Evolutionary conservation across 306 rosid species (phyloP).

Genomic region (Hippophae gyantsensis): DNA sequence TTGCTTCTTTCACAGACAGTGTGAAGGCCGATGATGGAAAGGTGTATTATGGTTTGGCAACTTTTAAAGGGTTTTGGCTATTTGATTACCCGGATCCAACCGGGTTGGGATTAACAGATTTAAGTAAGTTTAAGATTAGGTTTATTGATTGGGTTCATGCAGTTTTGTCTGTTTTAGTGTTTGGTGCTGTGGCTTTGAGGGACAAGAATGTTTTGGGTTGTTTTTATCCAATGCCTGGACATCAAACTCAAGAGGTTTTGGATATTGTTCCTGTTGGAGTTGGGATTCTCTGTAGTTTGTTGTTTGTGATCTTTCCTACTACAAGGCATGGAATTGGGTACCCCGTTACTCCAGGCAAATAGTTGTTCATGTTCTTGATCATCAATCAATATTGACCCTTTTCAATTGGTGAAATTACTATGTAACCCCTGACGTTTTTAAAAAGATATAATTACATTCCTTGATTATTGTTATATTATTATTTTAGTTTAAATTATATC

Average conservation of each 20-base stretch:
- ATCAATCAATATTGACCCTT: too few species aligned
- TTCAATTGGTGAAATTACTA: too few species aligned
- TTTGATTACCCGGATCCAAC: constrained; percentile 25
- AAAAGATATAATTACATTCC: too few species aligned
- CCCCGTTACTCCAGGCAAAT: constrained; percentile 19
- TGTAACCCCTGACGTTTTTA: too few species aligned
- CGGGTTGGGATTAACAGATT: constrained; percentile 28
- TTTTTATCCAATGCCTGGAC: constrained; percentile 41
- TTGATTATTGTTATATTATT: too few species aligned
- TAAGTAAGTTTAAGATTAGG: constrained; percentile 20
- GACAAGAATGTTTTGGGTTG: constrained; percentile 50
- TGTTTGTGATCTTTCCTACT: constrained; percentile 58
- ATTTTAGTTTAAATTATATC: too few species aligned
- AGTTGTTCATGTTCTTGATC: too few species aligned
- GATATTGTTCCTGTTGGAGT: constrained; percentile 60
- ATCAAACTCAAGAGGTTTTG: constrained; percentile 54
- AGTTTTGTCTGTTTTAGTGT: constrained; percentile 59
- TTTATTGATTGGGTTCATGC: constrained; percentile 56
- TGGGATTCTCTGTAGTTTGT: constrained; percentile 41
- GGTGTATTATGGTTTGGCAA: constrained; percentile 51
- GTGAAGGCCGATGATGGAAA: constrained; percentile 36
- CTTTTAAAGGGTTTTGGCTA: constrained; percentile 39
- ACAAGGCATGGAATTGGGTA: constrained; percentile 54
- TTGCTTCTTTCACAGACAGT: constrained; percentile 55
- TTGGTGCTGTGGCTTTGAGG: constrained; percentile 48